phyloP scores from a whole-genome alignment of 192 early-diverging fungal genomes.

The Polychytrium aggregatum region DNA sequence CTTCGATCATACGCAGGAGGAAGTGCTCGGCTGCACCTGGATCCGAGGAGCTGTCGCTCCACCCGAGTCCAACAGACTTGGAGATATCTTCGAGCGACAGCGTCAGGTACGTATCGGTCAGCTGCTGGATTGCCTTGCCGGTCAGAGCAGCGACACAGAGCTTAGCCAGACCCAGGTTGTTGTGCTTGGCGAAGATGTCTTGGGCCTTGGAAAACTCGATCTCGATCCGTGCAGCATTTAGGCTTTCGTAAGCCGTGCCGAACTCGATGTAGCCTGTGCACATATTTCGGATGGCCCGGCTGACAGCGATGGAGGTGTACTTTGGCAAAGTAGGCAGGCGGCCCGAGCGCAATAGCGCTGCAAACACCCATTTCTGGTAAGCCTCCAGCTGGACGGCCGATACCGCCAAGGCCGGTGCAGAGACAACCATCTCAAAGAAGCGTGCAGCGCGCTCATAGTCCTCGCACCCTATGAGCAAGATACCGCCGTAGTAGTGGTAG shows the following conservation, averaged over 20 bases:
- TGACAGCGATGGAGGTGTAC: slow-evolving; percentile 20
- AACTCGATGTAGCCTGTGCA: slow-evolving; percentile 46
- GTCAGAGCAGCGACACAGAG: slow-evolving; percentile 35
- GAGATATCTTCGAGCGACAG: slow-evolving; percentile 62
- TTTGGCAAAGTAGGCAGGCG: slow-evolving; percentile 14
- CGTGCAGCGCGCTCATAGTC: slow-evolving; percentile 49
- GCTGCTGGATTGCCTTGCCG: slow-evolving; percentile 50
- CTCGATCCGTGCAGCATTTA: slow-evolving; percentile 24
- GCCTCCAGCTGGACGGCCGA: slow-evolving; percentile 69
- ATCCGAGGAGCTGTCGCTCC: slow-evolving; percentile 11
- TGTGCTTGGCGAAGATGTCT: slow-evolving; percentile 30
- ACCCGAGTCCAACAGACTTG: slow-evolving; percentile 27
- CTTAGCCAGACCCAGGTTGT: slow-evolving; percentile 51
- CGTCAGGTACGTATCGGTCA: slow-evolving; percentile 69
- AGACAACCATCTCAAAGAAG: slow-evolving; percentile 46
- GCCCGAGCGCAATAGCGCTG: slow-evolving; percentile 50
- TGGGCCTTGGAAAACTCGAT: slow-evolving; percentile 27
- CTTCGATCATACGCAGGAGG: slow-evolving; percentile 48
- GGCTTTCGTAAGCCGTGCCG: slow-evolving; percentile 43
- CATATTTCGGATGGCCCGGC: slow-evolving; percentile 23
- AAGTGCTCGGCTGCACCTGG: slow-evolving; percentile 36
- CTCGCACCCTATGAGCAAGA: slow-evolving; percentile 59
- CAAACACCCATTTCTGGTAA: slow-evolving; percentile 56
- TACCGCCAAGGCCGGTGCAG: slow-evolving; percentile 45
- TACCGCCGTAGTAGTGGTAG: slow-evolving; percentile 71